Percentiles rank a stretch among this genome's conserved stretches.
These are phyloP conservation scores for Cutaneotrichosporon mucoides DNA, from an alignment of 1,284 basidiomycete species.

Conservation along the genomic window DNA sequence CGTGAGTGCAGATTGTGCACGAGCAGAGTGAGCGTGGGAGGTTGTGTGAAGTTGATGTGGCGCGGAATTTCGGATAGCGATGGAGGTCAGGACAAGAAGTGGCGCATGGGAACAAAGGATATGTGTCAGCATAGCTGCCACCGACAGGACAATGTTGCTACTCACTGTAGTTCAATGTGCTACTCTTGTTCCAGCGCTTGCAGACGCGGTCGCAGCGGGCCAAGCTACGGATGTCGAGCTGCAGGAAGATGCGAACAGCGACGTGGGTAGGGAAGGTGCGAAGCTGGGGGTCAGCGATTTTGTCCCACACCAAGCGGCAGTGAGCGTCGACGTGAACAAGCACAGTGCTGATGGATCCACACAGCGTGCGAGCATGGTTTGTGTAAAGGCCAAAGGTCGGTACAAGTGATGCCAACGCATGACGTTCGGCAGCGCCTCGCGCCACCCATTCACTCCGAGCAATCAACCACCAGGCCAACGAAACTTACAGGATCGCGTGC, in stretches of 20 bases:
- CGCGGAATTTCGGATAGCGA: background rate
- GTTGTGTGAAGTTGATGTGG: background rate
- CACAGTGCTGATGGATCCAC: background rate
- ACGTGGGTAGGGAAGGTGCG: slow-evolving; percentile 71
- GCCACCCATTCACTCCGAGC: background rate
- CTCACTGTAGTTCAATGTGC: slow-evolving; percentile 82
- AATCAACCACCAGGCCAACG: too few species aligned
- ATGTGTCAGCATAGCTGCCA: too few species aligned
- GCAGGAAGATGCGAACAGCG: slow-evolving; percentile 68
- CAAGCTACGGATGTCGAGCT: slow-evolving; percentile 63
- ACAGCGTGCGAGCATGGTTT: too few species aligned
- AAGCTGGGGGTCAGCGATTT: slow-evolving; percentile 46
- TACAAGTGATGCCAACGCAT: too few species aligned
- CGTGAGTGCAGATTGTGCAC: background rate
- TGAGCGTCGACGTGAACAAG: too few species aligned
- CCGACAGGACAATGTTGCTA: slow-evolving; percentile 10
- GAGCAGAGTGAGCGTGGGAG: too few species aligned
- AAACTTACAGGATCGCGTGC: slow-evolving; percentile 41
- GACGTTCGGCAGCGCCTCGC: background rate
- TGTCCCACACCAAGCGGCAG: background rate
- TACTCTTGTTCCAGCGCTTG: slow-evolving; percentile 78
- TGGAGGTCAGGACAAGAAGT: background rate
- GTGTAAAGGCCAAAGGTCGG: too few species aligned
- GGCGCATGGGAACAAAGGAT: too few species aligned
- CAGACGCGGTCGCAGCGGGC: slow-evolving; percentile 73